Evolutionary conservation across 2,329 filamentous ascomycete genomes (phyloP).

Genomic region (Aspergillus niger): DNA sequence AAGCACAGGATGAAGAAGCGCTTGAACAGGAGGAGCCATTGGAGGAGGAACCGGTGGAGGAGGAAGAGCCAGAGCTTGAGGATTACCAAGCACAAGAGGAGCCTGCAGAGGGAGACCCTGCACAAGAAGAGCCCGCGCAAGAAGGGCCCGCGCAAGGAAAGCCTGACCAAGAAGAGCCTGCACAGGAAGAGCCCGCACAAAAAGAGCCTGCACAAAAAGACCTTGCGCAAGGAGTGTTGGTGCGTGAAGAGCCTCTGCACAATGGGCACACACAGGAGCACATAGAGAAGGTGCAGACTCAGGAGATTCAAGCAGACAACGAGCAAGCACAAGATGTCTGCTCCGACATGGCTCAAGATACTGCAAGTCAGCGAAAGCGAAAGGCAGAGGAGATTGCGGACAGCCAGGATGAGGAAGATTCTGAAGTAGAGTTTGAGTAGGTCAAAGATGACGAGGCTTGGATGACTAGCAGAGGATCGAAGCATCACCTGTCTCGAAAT

Average conservation of each 20-base stretch:
- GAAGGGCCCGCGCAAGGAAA: not conserved
- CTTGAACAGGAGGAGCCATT: too few relatives aligned
- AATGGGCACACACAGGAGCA: not conserved
- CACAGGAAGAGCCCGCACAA: not conserved
- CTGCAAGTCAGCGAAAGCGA: constrained; percentile 39
- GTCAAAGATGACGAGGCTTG: constrained; percentile 24
- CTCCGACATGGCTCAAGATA: constrained; percentile 5
- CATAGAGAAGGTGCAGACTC: not conserved
- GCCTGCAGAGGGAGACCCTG: not conserved
- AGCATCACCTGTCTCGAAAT: not conserved
- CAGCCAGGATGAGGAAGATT: constrained; percentile 47
- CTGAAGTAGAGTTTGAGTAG: constrained; percentile 36
- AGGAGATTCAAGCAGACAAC: constrained; percentile 7
- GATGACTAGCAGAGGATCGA: constrained; percentile 8
- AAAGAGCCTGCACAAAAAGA: not conserved
- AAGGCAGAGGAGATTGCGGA: constrained; percentile 48
- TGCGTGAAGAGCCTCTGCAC: not conserved
- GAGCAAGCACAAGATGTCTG: constrained; percentile 12
- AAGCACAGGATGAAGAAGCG: not conserved
- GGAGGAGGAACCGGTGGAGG: too few relatives aligned
- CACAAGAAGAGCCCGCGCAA: not conserved
- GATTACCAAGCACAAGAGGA: not conserved
- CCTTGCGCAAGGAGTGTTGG: not conserved
- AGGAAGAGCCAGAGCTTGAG: not conserved
- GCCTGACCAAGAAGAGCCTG: not conserved